Evolutionary conservation across 495 filamentous ascomycete species (phyloP).

Genomic region (Aspergillus heteromorphus): DNA sequence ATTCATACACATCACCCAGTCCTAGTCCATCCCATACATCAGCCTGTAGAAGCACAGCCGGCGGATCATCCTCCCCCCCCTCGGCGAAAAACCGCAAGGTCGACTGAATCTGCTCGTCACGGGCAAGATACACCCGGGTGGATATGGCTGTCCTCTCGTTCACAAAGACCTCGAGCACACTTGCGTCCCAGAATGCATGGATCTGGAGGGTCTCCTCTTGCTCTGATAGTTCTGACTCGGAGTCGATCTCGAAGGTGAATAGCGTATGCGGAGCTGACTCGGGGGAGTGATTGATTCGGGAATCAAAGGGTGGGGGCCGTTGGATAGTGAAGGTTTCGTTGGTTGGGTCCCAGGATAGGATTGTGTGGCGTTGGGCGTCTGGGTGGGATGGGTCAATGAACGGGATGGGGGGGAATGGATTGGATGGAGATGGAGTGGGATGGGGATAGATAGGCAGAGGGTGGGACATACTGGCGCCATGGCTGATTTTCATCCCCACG

Average conservation of each 20-base stretch:
- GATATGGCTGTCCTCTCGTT: conserved; percentile 35
- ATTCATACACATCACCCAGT: conserved; percentile 16
- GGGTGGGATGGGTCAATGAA: neutral
- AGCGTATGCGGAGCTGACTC: conserved; percentile 34
- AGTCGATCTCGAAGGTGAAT: conserved; percentile 21
- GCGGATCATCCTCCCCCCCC: neutral
- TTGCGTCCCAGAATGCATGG: conserved; percentile 32
- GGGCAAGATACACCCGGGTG: conserved; percentile 27
- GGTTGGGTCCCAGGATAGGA: conserved; percentile 24
- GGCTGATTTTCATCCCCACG: conserved; percentile 28
- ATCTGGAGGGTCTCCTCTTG: conserved; percentile 32
- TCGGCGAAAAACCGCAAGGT: conserved; percentile 28
- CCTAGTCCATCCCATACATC: conserved; percentile 30
- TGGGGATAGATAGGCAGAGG: neutral
- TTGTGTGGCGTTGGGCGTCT: conserved; percentile 14
- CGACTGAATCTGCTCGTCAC: conserved; percentile 8
- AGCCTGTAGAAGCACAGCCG: conserved; percentile 19
- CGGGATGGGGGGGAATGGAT: no score
- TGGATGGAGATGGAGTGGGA: neutral
- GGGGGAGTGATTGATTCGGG: conserved; percentile 26
- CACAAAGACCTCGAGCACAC: conserved; percentile 37
- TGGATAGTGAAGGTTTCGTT: conserved; percentile 32
- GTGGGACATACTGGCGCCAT: conserved; percentile 19
- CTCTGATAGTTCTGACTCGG: conserved; percentile 11
- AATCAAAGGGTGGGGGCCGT: conserved; percentile 18